These are phyloP conservation scores for Teunomyces stri DNA, from an alignment of 805 yeast genomes.

Conservation along the genomic window DNA sequence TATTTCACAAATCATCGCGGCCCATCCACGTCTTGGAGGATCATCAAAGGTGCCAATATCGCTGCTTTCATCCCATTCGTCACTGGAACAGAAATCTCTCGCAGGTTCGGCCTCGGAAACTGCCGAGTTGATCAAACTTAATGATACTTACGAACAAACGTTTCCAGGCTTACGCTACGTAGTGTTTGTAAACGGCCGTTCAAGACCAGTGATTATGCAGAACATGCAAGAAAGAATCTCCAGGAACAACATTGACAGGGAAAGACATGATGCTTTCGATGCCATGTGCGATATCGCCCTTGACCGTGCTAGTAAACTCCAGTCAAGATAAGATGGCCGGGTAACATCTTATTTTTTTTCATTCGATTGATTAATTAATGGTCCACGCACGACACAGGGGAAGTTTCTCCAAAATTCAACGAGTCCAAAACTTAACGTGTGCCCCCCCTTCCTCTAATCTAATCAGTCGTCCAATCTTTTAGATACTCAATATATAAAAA, in stretches of 20 bases:
- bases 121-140: constrained; percentile 48
- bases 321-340: not conserved
- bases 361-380: not conserved
- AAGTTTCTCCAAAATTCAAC: not conserved
- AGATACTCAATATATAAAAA: not conserved
- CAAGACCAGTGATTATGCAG: constrained; percentile 57
- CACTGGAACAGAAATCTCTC: constrained; percentile 67
- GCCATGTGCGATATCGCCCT: constrained; percentile 93
- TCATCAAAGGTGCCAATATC: constrained; percentile 16
- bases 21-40: constrained; percentile 83
- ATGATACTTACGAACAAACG: constrained; percentile 57
- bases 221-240: constrained; percentile 38
- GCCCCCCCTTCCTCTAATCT: not conserved
- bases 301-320: constrained; percentile 64
- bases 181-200: constrained; percentile 83
- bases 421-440: not conserved
- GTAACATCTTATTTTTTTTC: not conserved
- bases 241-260: constrained; percentile 51
- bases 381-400: not conserved
- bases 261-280: constrained; percentile 64
- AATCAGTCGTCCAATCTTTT: not conserved
- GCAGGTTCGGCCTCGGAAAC: constrained; percentile 50
- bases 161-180: constrained; percentile 77
- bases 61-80: constrained; percentile 62
- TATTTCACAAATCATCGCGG: constrained; percentile 64